Evolutionary conservation across 495 filamentous ascomycete species (phyloP).

Genomic region (Aspergillus baeticus): DNA sequence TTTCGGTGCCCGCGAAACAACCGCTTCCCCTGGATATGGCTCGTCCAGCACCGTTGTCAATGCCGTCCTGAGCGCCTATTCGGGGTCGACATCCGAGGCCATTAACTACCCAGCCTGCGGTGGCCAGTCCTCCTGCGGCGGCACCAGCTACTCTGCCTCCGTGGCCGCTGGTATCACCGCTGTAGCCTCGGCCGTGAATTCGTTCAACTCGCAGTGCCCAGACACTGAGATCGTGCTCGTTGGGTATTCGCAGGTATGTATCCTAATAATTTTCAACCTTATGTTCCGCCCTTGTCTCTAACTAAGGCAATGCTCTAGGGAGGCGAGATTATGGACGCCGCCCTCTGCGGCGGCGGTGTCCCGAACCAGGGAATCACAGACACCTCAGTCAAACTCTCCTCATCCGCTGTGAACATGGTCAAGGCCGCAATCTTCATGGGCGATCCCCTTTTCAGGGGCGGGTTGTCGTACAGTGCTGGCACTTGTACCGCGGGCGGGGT

Average conservation of each 20-base stretch:
- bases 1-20: slow-evolving; percentile 67
- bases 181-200: slow-evolving; percentile 54
- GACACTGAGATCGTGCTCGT: slow-evolving; percentile 57
- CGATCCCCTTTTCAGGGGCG: slow-evolving; percentile 52
- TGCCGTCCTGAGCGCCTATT: slow-evolving; percentile 43
- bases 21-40: slow-evolving; percentile 53
- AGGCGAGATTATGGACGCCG: slow-evolving; percentile 63
- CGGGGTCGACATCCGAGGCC: slow-evolving; percentile 51
- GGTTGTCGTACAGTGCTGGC: slow-evolving; percentile 60
- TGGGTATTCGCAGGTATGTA: slow-evolving; percentile 41
- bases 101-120: slow-evolving; percentile 64
- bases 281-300: neutral
- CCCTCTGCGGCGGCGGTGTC: slow-evolving; percentile 60
- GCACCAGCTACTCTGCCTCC: slow-evolving; percentile 52
- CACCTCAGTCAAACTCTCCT: slow-evolving; percentile 45
- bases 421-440: slow-evolving; percentile 66
- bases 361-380: slow-evolving; percentile 49
- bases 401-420: slow-evolving; percentile 46
- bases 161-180: slow-evolving; percentile 46
- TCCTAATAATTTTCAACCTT: neutral
- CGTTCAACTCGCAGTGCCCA: slow-evolving; percentile 53
- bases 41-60: slow-evolving; percentile 50
- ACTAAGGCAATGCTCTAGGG: slow-evolving; percentile 36
- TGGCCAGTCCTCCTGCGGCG: slow-evolving; percentile 48
- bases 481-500: slow-evolving; percentile 56